Evolutionary conservation across 2,329 filamentous ascomycete genomes (phyloP).

Genomic region (Alternaria novae-zelandiae): DNA sequence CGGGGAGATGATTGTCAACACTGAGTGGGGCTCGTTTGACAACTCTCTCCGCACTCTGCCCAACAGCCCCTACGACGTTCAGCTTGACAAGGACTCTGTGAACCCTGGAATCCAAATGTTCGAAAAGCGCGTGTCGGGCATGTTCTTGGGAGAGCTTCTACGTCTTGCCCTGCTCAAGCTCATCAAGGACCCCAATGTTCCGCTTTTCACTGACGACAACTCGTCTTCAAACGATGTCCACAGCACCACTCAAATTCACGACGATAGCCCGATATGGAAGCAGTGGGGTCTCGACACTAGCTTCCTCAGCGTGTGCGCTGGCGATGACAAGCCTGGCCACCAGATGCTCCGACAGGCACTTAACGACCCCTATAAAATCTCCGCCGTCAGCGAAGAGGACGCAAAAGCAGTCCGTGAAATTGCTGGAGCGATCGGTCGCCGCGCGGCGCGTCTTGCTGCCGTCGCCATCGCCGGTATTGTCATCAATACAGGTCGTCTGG

Average conservation of each 20-base stretch:
- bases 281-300: conserved; percentile 92
- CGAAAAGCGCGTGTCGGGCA: conserved; percentile 96
- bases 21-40: conserved; percentile 98
- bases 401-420: conserved; percentile 87
- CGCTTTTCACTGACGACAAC: conserved; percentile 78
- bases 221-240: conserved; percentile 70
- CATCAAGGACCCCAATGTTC: conserved; percentile 68
- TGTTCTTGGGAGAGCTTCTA: conserved; percentile 96
- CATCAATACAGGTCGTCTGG: conserved; percentile 77
- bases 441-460: conserved; percentile 85
- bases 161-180: conserved; percentile 77
- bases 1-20: conserved; percentile 96
- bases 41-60: conserved; percentile 89
- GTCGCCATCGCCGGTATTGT: conserved; percentile 87
- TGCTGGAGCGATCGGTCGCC: conserved; percentile 81
- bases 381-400: conserved; percentile 79
- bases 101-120: conserved; percentile 99
- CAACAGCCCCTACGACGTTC: conserved; percentile 79
- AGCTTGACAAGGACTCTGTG: conserved; percentile 78
- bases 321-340: conserved; percentile 76
- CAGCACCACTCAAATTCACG: conserved; percentile 67
- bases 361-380: conserved; percentile 63
- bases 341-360: conserved; percentile 78
- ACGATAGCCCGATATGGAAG: conserved; percentile 70
- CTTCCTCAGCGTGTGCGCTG: conserved; percentile 85